Conservation (phyloP, 148 eudicot species). For the Silene latifolia region DNA sequence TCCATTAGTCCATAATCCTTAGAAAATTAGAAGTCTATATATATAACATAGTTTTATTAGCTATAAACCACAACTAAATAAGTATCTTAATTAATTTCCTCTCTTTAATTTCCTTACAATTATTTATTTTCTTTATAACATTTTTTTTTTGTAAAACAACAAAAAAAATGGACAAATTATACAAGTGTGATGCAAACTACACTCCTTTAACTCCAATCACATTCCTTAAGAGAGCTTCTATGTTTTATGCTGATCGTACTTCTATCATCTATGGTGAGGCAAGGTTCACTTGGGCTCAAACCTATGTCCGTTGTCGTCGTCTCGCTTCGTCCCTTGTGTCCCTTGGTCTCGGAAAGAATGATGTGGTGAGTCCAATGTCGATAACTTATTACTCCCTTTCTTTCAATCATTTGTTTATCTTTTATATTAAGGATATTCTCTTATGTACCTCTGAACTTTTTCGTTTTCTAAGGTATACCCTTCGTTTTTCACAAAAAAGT, state of each 20-base stretch:
- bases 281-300: conserved; percentile 69
- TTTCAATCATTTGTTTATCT: too few relatives aligned
- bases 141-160: not conserved
- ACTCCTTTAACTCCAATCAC: conserved; percentile 63
- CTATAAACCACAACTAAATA: too few relatives aligned
- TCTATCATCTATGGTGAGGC: conserved; percentile 54
- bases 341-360: conserved; percentile 47
- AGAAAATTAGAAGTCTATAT: too few relatives aligned
- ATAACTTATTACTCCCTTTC: too few relatives aligned
- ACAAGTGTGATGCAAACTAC: conserved; percentile 66
- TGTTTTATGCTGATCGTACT: conserved; percentile 54
- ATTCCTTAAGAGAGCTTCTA: conserved; percentile 69
- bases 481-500: too few relatives aligned
- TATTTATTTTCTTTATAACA: not conserved
- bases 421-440: too few relatives aligned
- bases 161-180: conserved; percentile 47
- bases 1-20: too few relatives aligned
- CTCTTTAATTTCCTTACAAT: too few relatives aligned
- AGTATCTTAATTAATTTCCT: too few relatives aligned
- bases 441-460: too few relatives aligned
- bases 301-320: conserved; percentile 65
- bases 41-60: too few relatives aligned
- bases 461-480: too few relatives aligned
- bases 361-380: conserved; percentile 47
- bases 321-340: conserved; percentile 68